Percentiles rank a stretch among this genome's conserved stretches.
Conservation (phyloP, 441 rosid species). For the Aleurites moluccanus region DNA sequence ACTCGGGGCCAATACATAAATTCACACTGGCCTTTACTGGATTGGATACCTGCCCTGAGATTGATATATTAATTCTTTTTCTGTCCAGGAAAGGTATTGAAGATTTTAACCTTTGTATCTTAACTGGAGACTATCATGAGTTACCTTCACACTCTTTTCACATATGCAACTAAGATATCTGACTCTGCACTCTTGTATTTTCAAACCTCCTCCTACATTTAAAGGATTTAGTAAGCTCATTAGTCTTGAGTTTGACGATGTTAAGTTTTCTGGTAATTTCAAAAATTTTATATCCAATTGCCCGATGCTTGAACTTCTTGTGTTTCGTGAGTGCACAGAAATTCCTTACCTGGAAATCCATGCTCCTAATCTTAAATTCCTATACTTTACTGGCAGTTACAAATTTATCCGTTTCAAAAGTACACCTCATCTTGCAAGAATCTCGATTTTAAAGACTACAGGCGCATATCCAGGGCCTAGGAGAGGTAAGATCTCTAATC, state of each 20-base stretch:
- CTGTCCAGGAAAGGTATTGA: background rate
- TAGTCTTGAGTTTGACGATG: background rate
- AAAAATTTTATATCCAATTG: background rate
- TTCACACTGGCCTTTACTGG: background rate
- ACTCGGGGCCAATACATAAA: background rate
- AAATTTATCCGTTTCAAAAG: background rate
- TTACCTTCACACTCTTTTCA: no score
- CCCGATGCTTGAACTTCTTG: conserved; percentile 14
- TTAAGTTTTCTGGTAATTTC: background rate
- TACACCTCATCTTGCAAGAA: background rate
- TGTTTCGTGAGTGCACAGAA: conserved; percentile 50
- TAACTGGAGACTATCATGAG: background rate
- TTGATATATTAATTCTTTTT: conserved; percentile 15
- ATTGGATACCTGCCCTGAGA: conserved; percentile 18
- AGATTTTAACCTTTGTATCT: background rate
- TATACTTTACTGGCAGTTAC: background rate
- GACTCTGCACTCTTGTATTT: background rate
- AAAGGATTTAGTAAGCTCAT: conserved; percentile 6
- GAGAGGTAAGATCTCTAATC: no score
- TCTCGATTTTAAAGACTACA: no score
- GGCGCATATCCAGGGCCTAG: no score
- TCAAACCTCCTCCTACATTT: conserved; percentile 6
- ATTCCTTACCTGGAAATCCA: background rate
- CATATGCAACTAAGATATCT: background rate
- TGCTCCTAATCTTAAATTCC: conserved; percentile 35